Evolutionary conservation across 2,329 filamentous ascomycete genomes (phyloP).

Genomic region (Stagonosporopsis cucurbitacearum): DNA sequence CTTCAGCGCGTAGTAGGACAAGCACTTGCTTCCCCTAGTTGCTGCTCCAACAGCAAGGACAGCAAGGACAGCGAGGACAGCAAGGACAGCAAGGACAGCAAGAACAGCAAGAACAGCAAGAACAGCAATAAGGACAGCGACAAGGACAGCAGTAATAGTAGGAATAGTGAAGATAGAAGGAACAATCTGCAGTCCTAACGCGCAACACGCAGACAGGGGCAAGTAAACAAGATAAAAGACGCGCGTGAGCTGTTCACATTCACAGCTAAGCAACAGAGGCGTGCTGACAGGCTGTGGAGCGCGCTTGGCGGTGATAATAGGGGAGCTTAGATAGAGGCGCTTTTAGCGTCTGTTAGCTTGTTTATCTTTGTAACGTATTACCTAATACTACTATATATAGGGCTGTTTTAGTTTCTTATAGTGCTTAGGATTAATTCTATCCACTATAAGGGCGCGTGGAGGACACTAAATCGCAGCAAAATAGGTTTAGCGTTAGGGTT

Average conservation of each 20-base stretch:
- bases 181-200: neutral
- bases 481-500: no score
- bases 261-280: neutral
- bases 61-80: no score
- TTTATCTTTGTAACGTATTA: constrained; percentile 1
- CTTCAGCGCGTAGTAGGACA: no score
- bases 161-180: no score
- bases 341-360: neutral
- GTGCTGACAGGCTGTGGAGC: neutral
- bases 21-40: no score
- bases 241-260: neutral
- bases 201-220: neutral
- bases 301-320: neutral
- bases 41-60: no score
- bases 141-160: no score
- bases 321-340: neutral
- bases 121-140: no score
- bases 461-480: no score
- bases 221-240: neutral
- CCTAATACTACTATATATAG: neutral
- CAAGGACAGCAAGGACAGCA: no score
- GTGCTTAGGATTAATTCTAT: neutral
- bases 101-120: no score
- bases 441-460: no score
- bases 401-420: constrained; percentile 1